phyloP scores from a whole-genome alignment of 192 early-diverging fungal species.

The Mortierella hygrophila region DNA sequence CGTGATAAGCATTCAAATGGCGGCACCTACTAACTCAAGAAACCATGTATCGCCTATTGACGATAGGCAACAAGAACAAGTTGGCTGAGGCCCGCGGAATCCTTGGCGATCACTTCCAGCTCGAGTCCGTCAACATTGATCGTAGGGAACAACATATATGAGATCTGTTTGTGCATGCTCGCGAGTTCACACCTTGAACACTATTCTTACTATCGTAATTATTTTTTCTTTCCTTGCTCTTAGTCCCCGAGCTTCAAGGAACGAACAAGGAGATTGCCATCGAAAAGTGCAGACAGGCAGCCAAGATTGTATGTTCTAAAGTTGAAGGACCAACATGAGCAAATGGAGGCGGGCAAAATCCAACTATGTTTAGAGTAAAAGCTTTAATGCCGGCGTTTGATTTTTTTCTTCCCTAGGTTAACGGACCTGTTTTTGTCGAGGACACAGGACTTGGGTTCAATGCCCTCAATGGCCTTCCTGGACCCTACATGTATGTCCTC shows the following conservation, averaged over 20 bases:
- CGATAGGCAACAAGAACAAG: slow-evolving; percentile 96
- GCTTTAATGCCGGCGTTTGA: not conserved
- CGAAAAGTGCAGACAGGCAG: slow-evolving; percentile 86
- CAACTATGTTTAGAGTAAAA: not conserved
- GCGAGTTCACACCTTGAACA: not conserved
- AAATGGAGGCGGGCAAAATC: not conserved
- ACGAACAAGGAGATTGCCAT: slow-evolving; percentile 78
- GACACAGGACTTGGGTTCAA: slow-evolving; percentile 97
- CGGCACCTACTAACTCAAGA: no score
- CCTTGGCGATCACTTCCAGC: slow-evolving; percentile 71
- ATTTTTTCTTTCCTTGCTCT: not conserved
- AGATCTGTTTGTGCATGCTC: not conserved
- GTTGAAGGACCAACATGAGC: not conserved
- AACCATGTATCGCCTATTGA: not conserved
- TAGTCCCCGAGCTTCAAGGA: slow-evolving; percentile 96
- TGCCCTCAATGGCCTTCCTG: slow-evolving; percentile 92
- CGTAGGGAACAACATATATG: slow-evolving; percentile 50
- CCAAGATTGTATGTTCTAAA: slow-evolving; percentile 59
- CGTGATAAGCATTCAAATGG: not conserved
- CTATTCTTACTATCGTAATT: not conserved
- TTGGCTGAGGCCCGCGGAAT: slow-evolving; percentile 90
- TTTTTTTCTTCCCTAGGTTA: slow-evolving; percentile 56
- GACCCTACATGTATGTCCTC: slow-evolving; percentile 81
- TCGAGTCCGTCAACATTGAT: slow-evolving; percentile 81
- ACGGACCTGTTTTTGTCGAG: slow-evolving; percentile 88